Conservation (phyloP, 1,284 basidiomycete genomes). For the Ustilago vetiveriae region DNA sequence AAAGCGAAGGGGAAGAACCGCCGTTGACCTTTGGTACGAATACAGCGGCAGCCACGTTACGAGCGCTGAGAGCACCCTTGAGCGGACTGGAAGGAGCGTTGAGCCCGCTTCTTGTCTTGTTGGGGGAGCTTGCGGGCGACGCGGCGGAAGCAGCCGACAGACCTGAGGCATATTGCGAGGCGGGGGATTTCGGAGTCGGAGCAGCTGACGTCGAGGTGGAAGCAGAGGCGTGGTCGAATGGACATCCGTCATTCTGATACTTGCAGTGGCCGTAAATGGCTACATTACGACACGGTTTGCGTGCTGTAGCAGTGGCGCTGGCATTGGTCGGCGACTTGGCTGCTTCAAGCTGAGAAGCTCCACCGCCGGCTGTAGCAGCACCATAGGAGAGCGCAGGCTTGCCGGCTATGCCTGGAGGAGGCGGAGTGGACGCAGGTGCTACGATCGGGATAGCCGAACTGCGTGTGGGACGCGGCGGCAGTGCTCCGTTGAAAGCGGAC, state of each 20-base stretch:
- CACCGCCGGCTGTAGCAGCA: conserved; percentile 15
- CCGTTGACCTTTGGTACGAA: conserved; percentile 57
- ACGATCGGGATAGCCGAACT: conserved; percentile 53
- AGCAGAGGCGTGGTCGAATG: conserved; percentile 35
- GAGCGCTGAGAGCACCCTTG: conserved; percentile 51
- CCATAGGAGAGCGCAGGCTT: conserved; percentile 23
- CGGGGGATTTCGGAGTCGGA: conserved; percentile 23
- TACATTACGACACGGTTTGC: conserved; percentile 46
- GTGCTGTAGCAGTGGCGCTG: conserved; percentile 19
- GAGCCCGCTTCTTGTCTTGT: conserved; percentile 17
- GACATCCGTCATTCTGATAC: conserved; percentile 46
- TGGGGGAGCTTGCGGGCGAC: conserved; percentile 21
- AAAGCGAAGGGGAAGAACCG: conserved; percentile 31
- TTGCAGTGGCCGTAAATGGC: conserved; percentile 52
- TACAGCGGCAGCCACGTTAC: conserved; percentile 56
- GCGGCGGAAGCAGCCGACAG: conserved; percentile 17
- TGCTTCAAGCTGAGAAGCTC: conserved; percentile 12
- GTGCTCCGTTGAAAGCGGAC: conserved; percentile 30
- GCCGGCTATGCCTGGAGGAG: conserved; percentile 6
- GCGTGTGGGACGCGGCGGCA: conserved; percentile 36
- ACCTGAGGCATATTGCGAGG: conserved; percentile 17
- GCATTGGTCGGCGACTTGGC: conserved; percentile 29
- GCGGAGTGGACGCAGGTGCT: conserved; percentile 35
- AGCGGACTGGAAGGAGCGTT: conserved; percentile 35
- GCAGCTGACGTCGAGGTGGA: conserved; percentile 1